These are phyloP conservation scores for Phytophthora melonis DNA, from an alignment of 352 stramenopile species.

Conservation along the genomic window DNA sequence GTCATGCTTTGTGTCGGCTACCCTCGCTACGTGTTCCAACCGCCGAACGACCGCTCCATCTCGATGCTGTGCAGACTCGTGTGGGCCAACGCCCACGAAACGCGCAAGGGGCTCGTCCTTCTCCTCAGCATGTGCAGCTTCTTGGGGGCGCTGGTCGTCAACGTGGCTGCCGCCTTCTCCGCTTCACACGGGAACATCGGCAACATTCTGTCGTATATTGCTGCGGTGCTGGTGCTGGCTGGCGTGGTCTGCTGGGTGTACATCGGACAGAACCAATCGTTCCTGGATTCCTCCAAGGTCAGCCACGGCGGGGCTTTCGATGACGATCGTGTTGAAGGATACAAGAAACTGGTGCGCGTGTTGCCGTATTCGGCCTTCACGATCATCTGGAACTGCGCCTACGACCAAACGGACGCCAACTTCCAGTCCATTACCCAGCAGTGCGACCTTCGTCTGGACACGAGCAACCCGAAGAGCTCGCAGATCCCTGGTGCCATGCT, in stretches of 20 bases:
- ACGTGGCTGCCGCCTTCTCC: constrained; percentile 59
- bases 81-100: constrained; percentile 31
- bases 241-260: constrained; percentile 56
- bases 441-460: constrained; percentile 54
- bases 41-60: constrained; percentile 48
- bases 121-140: constrained; percentile 39
- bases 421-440: constrained; percentile 73
- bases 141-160: constrained; percentile 48
- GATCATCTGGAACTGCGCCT: too few relatives aligned
- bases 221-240: constrained; percentile 39
- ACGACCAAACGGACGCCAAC: constrained; percentile 32
- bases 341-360: constrained; percentile 57
- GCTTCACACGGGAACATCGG: constrained; percentile 31
- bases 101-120: constrained; percentile 38
- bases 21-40: constrained; percentile 58
- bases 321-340: constrained; percentile 48
- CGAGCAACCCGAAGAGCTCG: constrained; percentile 29
- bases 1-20: constrained; percentile 46
- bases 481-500: constrained; percentile 59
- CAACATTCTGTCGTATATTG: constrained; percentile 52
- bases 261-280: constrained; percentile 46
- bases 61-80: constrained; percentile 51
- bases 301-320: constrained; percentile 46
- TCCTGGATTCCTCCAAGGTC: constrained; percentile 51
- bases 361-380: constrained; percentile 62